Evolutionary conservation across 352 stramenopile genomes (phyloP), one percentile per base, ranked within the genome.

Genomic region (Phytopythium montanum): DNA sequence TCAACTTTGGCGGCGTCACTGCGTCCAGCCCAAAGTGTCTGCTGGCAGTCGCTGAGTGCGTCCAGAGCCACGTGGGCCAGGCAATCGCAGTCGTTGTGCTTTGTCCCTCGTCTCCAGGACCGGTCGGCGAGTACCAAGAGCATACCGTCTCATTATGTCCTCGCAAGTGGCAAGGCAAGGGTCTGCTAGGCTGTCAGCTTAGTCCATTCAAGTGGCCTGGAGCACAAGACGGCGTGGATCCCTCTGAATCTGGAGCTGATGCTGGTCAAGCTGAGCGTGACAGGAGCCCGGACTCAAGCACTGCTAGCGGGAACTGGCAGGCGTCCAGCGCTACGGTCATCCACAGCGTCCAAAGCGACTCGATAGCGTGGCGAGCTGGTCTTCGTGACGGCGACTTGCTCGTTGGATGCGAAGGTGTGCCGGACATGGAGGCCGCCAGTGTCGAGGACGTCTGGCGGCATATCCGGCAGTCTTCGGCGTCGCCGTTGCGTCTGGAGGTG

Each of bases 151-250:
- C 64, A 5, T 23, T 75, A 1, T 64, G 68, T 45, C 77, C 80
- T 0, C 74, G 61, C 1, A 87, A 90, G 57, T 90, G 80, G 80
- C 69, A 72, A 19, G 80, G 77, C 18, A 90, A 88, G 59, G 80
- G 80, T 0, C 59, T 90, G 2, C 70, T 90, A 3, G 80, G 80
- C 0, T 90, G 77, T 38, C 75, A 90, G 44, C 54, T 90, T 5
- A 79, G 72, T 50, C 77, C 80, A 28, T 88, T 81, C 62, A 84
- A 88, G 49, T 85, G 77, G 76, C 36, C 70, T 2, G 39, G 56
- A 5, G 38, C 66, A 5, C 50, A 66, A 12, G 45, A 29, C 28
- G 16, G 7, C 26, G 34, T 25, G 39, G 9, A 25, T 25, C 1
- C 39, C 10, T 13, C 39, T 13, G 10, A 3, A 25, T 0, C 19